Base-by-base conservation (phyloP, 2,329 filamentous ascomycete genomes). In the Scytalidium lignicola region DNA sequence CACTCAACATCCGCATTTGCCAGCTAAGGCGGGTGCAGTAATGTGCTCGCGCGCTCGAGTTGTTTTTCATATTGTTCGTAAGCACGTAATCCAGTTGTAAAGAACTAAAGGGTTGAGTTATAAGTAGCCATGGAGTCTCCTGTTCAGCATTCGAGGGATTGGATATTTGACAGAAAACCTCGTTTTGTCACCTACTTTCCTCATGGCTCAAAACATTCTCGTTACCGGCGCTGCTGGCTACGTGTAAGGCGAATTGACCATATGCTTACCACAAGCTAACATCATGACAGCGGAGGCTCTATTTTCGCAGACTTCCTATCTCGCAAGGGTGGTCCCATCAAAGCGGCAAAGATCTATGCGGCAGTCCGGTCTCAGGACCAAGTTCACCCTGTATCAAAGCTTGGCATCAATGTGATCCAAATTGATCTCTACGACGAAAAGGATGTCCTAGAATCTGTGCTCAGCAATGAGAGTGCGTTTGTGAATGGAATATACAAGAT, bases 171-270 rank as follows among this genome's bases (percentile, higher is more conserved):
- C 26, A 28, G 7, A 28, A 7, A 28, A 28, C 7, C 26, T 28
- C 13, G 26, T 28, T 28, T 28, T 28, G 26, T 28, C 26, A 28
- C 7, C 13, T 28, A 28, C 26, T 28, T 28, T 28, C 26, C 26
- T 28, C 26, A 28, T 28, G 26, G 7, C 26, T 28, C 26, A 28
- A 51, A 52, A 53, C 45, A 51, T 55, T 44, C 61, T 69, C 29
- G 59, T 68, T 51, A 68, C 66, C 41, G 66, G 66, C 29, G 65
- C 64, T 17, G 66, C 63, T 22, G 66, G 66, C 28, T 69, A 66
- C 57, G 64, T 69, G 66, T 59, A 53, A 28, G 26, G 26, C 13
- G 26, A 28, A 7, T 28, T 7, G 13, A 7, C 26, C 26, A 7
- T 28, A 28, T 28, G 26, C 7, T 28, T 9, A 47, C 15, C 23